Conservation (phyloP, 73 alveolate species). For the Paramecium sexaurelia region DNA sequence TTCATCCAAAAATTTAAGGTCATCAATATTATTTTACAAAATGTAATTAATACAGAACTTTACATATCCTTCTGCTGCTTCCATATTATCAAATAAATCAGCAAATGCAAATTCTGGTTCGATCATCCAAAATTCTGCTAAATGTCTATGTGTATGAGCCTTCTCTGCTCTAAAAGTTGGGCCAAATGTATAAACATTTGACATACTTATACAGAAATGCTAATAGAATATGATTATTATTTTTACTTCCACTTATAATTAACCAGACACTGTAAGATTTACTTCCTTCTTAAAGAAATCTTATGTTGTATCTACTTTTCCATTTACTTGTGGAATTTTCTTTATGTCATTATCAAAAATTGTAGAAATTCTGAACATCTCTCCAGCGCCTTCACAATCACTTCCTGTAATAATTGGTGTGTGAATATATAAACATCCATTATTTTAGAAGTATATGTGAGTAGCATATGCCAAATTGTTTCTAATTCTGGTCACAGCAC, state of each 20-base stretch:
- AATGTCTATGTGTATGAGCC: slow-evolving; percentile 96
- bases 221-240: background rate
- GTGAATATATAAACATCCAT: slow-evolving; percentile 97
- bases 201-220: slow-evolving; percentile 87
- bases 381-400: slow-evolving; percentile 99
- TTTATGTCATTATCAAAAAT: slow-evolving; percentile 70
- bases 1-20: slow-evolving; percentile 72
- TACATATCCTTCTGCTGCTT: slow-evolving; percentile 98
- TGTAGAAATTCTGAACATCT: slow-evolving; percentile 97
- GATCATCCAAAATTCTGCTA: slow-evolving; percentile 99
- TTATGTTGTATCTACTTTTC: slow-evolving; percentile 90
- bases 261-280: slow-evolving; percentile 98
- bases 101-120: slow-evolving; percentile 99
- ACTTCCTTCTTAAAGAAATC: slow-evolving; percentile 98
- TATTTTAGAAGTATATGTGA: slow-evolving; percentile 93
- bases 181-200: slow-evolving; percentile 98
- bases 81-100: slow-evolving; percentile 93
- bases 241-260: slow-evolving; percentile 87
- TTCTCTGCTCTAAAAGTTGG: slow-evolving; percentile 99
- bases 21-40: slow-evolving; percentile 93
- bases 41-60: slow-evolving; percentile 94
- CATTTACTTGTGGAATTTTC: slow-evolving; percentile 70
- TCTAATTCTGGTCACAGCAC: slow-evolving; percentile 97
- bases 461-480: slow-evolving; percentile 98
- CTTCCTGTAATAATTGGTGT: slow-evolving; percentile 99